A percentile compares a stretch with the other conserved stretches of the same genome.
phyloP scores from a whole-genome alignment of 306 rosid genomes.

The Fragaria ananassa region DNA sequence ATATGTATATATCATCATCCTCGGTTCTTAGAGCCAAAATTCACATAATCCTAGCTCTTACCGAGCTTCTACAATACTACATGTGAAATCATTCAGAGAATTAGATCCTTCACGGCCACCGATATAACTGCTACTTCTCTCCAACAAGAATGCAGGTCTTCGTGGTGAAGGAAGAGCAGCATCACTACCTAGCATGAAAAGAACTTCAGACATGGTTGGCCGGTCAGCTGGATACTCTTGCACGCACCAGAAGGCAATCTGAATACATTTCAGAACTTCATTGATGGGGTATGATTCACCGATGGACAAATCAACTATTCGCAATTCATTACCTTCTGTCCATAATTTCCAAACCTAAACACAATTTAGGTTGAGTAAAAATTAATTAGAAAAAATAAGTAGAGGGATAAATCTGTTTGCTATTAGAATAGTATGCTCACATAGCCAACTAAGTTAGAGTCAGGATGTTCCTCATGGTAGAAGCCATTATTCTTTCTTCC shows the following conservation, averaged over 20 bases:
- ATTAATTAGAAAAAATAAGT: background rate
- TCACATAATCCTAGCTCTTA: background rate
- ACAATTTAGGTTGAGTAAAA: background rate
- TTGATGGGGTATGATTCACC: background rate
- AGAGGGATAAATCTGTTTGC: background rate
- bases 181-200: conserved; percentile 38
- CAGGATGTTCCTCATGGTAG: background rate
- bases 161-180: conserved; percentile 19
- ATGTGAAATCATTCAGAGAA: background rate
- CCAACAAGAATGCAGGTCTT: conserved; percentile 30
- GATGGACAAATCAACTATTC: background rate
- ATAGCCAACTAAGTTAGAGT: background rate
- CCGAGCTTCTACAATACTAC: background rate
- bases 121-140: background rate
- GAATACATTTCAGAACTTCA: background rate
- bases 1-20: too few relatives aligned
- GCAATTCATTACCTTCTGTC: background rate
- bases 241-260: conserved; percentile 15
- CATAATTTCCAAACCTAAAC: conserved; percentile 5
- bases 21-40: background rate
- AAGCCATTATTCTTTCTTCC: background rate
- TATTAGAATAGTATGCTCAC: background rate
- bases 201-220: conserved; percentile 36
- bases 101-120: background rate
- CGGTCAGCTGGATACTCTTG: conserved; percentile 16